A percentile compares a stretch with the other conserved stretches of the same genome.
Evolutionary conservation across 805 yeast genomes (phyloP).

Genomic region (Huiozyma naganishii): DNA sequence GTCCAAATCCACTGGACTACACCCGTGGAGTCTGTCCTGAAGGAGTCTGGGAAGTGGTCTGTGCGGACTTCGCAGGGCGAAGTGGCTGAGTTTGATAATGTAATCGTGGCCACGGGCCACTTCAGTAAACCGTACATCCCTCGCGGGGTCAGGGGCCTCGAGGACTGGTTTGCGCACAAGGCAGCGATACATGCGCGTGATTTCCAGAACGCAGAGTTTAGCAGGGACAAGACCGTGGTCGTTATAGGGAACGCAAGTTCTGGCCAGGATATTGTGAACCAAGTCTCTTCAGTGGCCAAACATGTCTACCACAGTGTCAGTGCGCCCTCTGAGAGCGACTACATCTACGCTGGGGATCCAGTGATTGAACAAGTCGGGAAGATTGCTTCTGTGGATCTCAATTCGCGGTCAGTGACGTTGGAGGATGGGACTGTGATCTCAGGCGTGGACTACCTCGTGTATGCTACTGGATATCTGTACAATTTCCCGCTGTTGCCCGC

Average conservation of each 20-base stretch:
- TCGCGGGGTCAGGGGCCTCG: constrained; percentile 27
- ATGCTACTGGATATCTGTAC: constrained; percentile 43
- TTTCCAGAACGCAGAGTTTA: constrained; percentile 26
- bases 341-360: constrained; percentile 1
- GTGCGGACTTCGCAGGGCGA: neutral
- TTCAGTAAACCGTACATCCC: constrained; percentile 33
- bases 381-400: constrained; percentile 22
- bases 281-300: constrained; percentile 25
- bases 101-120: constrained; percentile 37
- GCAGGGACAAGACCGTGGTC: constrained; percentile 26
- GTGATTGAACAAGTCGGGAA: constrained; percentile 16
- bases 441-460: constrained; percentile 32
- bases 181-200: constrained; percentile 32
- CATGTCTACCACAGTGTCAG: constrained; percentile 43
- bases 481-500: constrained; percentile 33
- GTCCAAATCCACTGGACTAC: constrained; percentile 21
- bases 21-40: constrained; percentile 15
- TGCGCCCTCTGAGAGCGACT: constrained; percentile 31
- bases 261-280: constrained; percentile 36
- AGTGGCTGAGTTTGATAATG: constrained; percentile 29
- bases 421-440: constrained; percentile 23
- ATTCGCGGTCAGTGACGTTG: constrained; percentile 20
- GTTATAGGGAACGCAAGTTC: constrained; percentile 36
- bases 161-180: constrained; percentile 25
- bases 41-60: neutral